These are phyloP conservation scores for Cyamopsis tetragonoloba DNA, from an alignment of 306 rosid genomes.

Conservation along the genomic window DNA sequence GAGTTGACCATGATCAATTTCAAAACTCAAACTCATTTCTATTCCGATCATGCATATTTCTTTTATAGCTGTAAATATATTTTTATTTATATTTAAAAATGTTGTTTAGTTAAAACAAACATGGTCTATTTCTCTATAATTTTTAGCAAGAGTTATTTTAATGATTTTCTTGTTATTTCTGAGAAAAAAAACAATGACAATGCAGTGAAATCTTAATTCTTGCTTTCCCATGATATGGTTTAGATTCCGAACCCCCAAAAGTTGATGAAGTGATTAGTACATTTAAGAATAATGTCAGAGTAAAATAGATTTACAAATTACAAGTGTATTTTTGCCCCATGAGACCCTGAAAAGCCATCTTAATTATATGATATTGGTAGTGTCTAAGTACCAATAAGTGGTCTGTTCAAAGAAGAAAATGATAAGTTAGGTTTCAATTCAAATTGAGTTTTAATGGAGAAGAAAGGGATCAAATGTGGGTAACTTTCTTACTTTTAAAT, in stretches of 20 bases:
- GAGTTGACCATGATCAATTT: too few relatives aligned
- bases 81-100: too few relatives aligned
- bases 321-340: conserved; percentile 19
- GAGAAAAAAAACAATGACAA: neutral
- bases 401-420: conserved; percentile 21
- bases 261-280: neutral
- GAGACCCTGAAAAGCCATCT: conserved; percentile 30
- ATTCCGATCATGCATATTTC: too few relatives aligned
- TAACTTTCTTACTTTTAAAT: conserved; percentile 32
- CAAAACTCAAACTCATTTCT: too few relatives aligned
- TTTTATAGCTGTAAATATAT: too few relatives aligned
- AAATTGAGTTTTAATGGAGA: conserved; percentile 26
- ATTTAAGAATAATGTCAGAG: neutral
- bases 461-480: conserved; percentile 20
- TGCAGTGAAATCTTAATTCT: neutral
- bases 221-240: neutral
- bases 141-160: neutral
- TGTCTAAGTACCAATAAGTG: conserved; percentile 1
- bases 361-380: neutral
- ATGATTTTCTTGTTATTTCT: neutral
- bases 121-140: neutral
- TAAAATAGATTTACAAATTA: neutral
- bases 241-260: neutral
- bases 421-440: conserved; percentile 26
- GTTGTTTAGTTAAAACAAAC: neutral